Conservation (phyloP, 805 yeast genomes). For the Starmerella apis region DNA sequence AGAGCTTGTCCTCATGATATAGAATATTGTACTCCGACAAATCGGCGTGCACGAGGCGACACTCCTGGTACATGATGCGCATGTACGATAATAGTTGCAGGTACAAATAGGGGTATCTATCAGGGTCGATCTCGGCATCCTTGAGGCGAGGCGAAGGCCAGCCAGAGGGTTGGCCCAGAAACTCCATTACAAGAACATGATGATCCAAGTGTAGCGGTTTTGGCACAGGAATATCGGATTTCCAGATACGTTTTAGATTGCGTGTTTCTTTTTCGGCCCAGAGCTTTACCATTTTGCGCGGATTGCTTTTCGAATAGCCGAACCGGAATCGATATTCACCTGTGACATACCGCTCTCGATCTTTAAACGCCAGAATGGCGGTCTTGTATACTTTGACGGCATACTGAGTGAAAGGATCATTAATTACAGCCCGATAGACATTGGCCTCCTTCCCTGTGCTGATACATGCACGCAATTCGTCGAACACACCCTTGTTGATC, state of each 20-base stretch:
- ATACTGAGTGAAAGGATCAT: constrained; percentile 24
- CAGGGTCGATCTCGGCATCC: constrained; percentile 60
- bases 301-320: constrained; percentile 75
- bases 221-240: constrained; percentile 83
- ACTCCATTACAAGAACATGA: constrained; percentile 93
- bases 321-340: constrained; percentile 92
- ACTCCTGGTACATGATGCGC: constrained; percentile 76
- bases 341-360: constrained; percentile 87
- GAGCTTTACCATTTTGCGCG: constrained; percentile 90
- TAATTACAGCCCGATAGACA: constrained; percentile 67
- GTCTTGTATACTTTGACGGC: constrained; percentile 96
- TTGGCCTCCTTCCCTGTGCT: constrained; percentile 99
- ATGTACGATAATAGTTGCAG: constrained; percentile 72
- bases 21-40: constrained; percentile 90
- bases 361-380: constrained; percentile 91
- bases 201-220: constrained; percentile 80
- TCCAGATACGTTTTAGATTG: constrained; percentile 70
- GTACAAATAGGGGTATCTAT: constrained; percentile 57
- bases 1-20: constrained; percentile 58
- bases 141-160: constrained; percentile 84
- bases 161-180: constrained; percentile 60
- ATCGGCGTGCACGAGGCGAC: constrained; percentile 93
- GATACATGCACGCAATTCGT: constrained; percentile 83
- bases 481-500: constrained; percentile 71
- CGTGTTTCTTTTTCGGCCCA: constrained; percentile 99